phyloP scores from a whole-genome alignment of 768 basidiomycete species.

The Coprinopsis marcescibilis region DNA sequence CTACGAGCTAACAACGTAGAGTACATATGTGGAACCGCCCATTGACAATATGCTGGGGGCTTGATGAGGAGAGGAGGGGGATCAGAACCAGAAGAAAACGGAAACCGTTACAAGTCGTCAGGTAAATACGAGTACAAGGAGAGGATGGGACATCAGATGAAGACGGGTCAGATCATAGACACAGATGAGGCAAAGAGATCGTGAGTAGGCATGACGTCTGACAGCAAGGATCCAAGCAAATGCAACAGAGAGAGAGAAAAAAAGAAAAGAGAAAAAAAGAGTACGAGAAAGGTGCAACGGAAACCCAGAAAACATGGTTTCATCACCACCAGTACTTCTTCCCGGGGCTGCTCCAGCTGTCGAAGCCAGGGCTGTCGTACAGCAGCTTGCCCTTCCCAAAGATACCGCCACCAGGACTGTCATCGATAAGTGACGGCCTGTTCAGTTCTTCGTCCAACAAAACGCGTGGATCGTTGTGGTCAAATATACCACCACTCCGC shows the following conservation, averaged over 20 bases:
- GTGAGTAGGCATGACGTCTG: not conserved
- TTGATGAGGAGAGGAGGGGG: too few species aligned
- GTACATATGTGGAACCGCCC: too few species aligned
- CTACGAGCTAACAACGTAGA: too few species aligned
- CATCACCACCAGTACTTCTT: slow-evolving; percentile 45
- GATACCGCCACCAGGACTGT: slow-evolving; percentile 63
- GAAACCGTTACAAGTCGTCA: slow-evolving; percentile 6
- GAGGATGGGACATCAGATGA: not conserved
- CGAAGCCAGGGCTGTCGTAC: slow-evolving; percentile 68
- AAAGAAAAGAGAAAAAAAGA: not conserved
- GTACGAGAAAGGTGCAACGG: not conserved
- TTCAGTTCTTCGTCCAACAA: slow-evolving; percentile 71
- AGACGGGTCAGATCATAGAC: not conserved
- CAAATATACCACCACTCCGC: slow-evolving; percentile 50
- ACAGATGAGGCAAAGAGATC: slow-evolving; percentile 7
- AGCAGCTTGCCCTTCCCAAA: slow-evolving; percentile 56
- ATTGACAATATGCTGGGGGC: too few species aligned
- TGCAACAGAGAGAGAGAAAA: slow-evolving; percentile 2
- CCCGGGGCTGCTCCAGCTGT: slow-evolving; percentile 43
- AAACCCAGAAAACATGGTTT: not conserved
- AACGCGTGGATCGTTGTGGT: slow-evolving; percentile 66
- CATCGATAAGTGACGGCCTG: slow-evolving; percentile 40
- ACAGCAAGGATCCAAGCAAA: slow-evolving; percentile 2
- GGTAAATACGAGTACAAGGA: slow-evolving; percentile 1
- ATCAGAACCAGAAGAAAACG: not conserved